These are phyloP conservation scores for Monosporozyma aquatica DNA, from an alignment of 805 yeast species.

Conservation along the genomic window DNA sequence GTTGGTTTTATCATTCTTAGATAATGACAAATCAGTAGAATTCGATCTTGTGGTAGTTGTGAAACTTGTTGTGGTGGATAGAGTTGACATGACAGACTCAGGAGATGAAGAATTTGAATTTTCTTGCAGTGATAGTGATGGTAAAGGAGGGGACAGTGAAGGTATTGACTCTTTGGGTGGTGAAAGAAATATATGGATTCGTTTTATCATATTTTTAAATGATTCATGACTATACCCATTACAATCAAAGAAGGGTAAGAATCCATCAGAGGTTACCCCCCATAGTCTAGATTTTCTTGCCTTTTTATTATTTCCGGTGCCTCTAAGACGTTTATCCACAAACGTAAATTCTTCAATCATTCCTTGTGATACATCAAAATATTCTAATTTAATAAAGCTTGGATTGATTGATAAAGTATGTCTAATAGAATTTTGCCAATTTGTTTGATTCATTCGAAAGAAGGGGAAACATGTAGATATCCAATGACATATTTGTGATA, in stretches of 20 bases:
- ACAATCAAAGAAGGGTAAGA: background rate
- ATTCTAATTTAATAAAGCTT: slow-evolving; percentile 64
- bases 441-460: slow-evolving; percentile 72
- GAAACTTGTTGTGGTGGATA: background rate
- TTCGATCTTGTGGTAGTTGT: background rate
- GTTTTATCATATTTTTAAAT: background rate
- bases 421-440: slow-evolving; percentile 95
- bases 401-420: slow-evolving; percentile 90
- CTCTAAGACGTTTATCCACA: background rate
- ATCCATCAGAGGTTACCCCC: background rate
- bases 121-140: background rate
- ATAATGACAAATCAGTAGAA: background rate
- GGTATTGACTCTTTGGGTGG: background rate
- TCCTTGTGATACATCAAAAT: background rate
- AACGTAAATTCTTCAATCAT: too few relatives aligned
- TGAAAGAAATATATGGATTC: background rate
- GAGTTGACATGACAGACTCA: background rate
- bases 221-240: background rate
- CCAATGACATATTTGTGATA: slow-evolving; percentile 85
- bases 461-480: slow-evolving; percentile 74
- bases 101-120: background rate
- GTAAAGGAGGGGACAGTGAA: background rate
- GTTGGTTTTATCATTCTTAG: background rate
- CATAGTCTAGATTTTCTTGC: background rate
- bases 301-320: background rate